Evolutionary conservation across 768 basidiomycete species (phyloP).

Genomic region (Pleurotus pulmonarius): DNA sequence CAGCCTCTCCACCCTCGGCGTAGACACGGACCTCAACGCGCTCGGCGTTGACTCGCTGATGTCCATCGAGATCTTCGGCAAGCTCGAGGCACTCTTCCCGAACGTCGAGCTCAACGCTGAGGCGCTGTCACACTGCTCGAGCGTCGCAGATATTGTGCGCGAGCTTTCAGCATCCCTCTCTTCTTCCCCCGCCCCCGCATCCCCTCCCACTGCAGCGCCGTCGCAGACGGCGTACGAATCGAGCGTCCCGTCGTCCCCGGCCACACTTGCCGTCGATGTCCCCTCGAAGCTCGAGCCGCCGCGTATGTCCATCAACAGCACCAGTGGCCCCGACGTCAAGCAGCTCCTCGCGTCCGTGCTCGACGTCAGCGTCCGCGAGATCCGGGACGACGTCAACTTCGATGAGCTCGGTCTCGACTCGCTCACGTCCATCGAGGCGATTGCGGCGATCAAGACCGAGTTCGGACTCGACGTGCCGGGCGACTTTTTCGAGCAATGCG

Average conservation of each 20-base stretch:
- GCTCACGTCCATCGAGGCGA: conserved; percentile 58
- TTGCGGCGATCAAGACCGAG: conserved; percentile 40
- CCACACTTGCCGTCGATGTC: conserved; percentile 34
- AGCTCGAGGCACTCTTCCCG: conserved; percentile 33
- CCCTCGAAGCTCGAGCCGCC: conserved; percentile 11
- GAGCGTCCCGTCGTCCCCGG: conserved; percentile 28
- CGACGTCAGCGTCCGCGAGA: conserved; percentile 31
- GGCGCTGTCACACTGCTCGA: conserved; percentile 30
- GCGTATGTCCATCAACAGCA: conserved; percentile 10
- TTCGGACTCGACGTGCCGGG: conserved; percentile 39
- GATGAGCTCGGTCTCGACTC: conserved; percentile 59
- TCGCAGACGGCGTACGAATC: conserved; percentile 8
- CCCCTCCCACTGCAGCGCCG: background rate
- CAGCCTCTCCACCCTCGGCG: conserved; percentile 25
- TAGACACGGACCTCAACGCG: conserved; percentile 40
- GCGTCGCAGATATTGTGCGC: conserved; percentile 29
- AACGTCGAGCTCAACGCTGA: conserved; percentile 22
- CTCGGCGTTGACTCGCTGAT: conserved; percentile 66
- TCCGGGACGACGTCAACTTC: conserved; percentile 44
- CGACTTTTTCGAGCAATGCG: conserved; percentile 35
- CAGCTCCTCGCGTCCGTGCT: conserved; percentile 43
- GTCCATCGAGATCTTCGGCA: conserved; percentile 50
- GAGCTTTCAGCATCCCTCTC: conserved; percentile 18
- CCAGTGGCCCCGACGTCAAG: conserved; percentile 25
- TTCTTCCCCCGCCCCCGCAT: background rate